Evolutionary conservation across 2,329 filamentous ascomycete species (phyloP).

Genomic region (Clonostachys rhizophaga): DNA sequence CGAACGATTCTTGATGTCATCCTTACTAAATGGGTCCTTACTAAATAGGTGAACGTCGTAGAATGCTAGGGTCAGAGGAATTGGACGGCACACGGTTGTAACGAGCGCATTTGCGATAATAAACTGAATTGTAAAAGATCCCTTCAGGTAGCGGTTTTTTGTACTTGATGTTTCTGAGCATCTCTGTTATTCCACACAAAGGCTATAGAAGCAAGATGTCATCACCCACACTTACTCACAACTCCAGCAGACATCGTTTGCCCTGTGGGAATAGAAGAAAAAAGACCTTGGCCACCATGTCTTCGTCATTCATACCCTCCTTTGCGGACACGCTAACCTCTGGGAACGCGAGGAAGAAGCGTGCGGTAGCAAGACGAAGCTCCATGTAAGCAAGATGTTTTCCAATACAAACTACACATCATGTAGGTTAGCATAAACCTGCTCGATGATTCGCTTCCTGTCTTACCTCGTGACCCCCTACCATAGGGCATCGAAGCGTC

Average conservation of each 20-base stretch:
- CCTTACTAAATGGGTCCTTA: no score
- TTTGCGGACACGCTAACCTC: conserved; percentile 17
- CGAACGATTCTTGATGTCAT: no score
- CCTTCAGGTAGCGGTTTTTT: no score
- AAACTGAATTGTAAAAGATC: no score
- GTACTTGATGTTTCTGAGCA: no score
- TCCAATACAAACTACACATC: conserved; percentile 41
- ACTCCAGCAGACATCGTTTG: conserved; percentile 20
- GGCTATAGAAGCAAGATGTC: no score
- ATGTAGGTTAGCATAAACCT: background rate
- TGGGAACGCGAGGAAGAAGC: conserved; percentile 45
- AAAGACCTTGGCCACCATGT: conserved; percentile 24
- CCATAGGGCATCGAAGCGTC: conserved; percentile 6
- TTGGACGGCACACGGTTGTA: no score
- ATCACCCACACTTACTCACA: no score
- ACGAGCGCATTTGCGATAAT: no score
- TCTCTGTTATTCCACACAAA: no score
- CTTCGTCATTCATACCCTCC: conserved; percentile 25
- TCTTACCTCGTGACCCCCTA: background rate
- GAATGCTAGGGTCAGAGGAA: no score
- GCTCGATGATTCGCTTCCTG: background rate
- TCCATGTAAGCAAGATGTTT: conserved; percentile 53
- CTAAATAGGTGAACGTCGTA: no score
- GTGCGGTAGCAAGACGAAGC: conserved; percentile 41
- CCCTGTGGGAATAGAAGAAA: conserved; percentile 24